Evolutionary conservation across 2,329 filamentous ascomycete species (phyloP), one percentile per base, ranked within the genome.

Genomic region (Paecilomyces niveus): DNA sequence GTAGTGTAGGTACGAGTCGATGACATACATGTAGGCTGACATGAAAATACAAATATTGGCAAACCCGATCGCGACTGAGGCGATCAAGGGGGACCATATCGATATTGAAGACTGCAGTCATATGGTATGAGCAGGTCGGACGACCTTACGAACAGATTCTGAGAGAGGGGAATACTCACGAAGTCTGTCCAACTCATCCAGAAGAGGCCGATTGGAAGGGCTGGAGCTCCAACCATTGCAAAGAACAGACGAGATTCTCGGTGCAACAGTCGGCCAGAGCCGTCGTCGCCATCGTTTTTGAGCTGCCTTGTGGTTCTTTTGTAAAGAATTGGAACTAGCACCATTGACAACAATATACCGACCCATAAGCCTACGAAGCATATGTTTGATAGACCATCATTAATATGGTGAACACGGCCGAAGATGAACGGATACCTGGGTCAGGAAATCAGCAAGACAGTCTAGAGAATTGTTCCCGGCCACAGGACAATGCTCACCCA

Each of bases 101-200:
- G 76, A 79, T 24, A 83, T 78, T 1, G 59, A 68, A 0, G 67
- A 53, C 51, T 64, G 60, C 76, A 72, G 54, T 22, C 22, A 72
- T 71, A 22, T 32, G 24, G 8, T 9, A 11, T 33, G 10, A 45
- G 18, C 5, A 9, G 39, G 9, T 45, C 15, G 18, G 39, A 45
- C 6, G 18, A 13, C 15, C 15, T 45, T 45, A 3, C 2, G 9
- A 45, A 21, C 0, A n/a, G 2, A 8, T 45, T 18, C 15, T 2
- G 5, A 5, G n/a, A 6, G 5, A 18, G 15, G 15, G 6, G 15
- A 7, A 10, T 18, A 58, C 61, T 39, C 62, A 68, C 65, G 35
- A 62, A 68, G 45, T 67, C 65, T 0, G 80, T 83, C 83, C 83
- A 85, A 0, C 76, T 83, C 71, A 86, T 82, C 82, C 82, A 85